These are phyloP conservation scores for Teratosphaeria nubilosa DNA, from an alignment of 2,329 filamentous ascomycete species.

Conservation along the genomic window DNA sequence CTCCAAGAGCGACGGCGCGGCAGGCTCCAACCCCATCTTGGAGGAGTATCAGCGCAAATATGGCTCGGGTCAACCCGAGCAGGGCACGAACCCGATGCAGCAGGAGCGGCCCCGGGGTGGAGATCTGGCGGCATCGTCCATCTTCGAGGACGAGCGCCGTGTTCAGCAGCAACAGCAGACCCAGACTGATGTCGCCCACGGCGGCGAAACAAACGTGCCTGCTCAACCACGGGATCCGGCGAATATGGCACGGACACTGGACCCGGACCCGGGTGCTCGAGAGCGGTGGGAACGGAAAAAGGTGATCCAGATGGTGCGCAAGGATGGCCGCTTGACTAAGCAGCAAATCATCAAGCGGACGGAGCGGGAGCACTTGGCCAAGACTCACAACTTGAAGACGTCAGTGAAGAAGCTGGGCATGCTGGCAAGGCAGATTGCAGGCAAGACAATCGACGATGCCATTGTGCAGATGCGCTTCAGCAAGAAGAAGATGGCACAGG, in stretches of 20 bases:
- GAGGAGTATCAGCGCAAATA: slow-evolving; percentile 42
- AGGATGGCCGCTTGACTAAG: slow-evolving; percentile 56
- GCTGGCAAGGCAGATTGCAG: slow-evolving; percentile 76
- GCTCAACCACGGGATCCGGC: slow-evolving; percentile 32
- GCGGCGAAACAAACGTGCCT: slow-evolving; percentile 7
- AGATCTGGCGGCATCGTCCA: slow-evolving; percentile 39
- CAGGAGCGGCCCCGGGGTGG: slow-evolving; percentile 24
- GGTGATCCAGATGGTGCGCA: slow-evolving; percentile 64
- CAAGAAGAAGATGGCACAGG: slow-evolving; percentile 81
- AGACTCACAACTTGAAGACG: slow-evolving; percentile 68
- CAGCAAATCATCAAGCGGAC: slow-evolving; percentile 58
- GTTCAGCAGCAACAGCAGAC: slow-evolving; percentile 10
- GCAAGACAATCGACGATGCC: slow-evolving; percentile 89
- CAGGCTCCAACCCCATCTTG: slow-evolving; percentile 46
- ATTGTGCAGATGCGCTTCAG: slow-evolving; percentile 91
- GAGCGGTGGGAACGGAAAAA: slow-evolving; percentile 74
- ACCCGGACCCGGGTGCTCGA: slow-evolving; percentile 65
- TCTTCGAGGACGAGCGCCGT: slow-evolving; percentile 39
- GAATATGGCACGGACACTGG: slow-evolving; percentile 53
- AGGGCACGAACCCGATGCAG: neutral
- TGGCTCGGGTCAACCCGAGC: slow-evolving; percentile 2
- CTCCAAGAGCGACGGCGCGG: slow-evolving; percentile 22
- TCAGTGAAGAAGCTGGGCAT: slow-evolving; percentile 85
- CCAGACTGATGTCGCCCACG: slow-evolving; percentile 11
- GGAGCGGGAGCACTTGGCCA: slow-evolving; percentile 48